These are phyloP conservation scores for Leccinellum rugosiceps DNA, from an alignment of 768 basidiomycete species.

Conservation along the genomic window DNA sequence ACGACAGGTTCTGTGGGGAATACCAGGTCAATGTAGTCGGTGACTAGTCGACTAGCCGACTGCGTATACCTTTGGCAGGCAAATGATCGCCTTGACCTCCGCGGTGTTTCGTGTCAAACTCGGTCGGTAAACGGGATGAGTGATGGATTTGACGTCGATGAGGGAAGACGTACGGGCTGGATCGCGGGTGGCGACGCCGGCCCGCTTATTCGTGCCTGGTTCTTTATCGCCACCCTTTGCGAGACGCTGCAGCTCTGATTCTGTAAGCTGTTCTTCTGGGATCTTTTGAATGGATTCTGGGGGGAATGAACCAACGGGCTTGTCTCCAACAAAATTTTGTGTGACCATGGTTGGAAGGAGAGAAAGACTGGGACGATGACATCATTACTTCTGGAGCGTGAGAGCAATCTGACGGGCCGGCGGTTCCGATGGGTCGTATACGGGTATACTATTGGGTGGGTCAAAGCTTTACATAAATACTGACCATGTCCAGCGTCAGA, in stretches of 20 bases:
- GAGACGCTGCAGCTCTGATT: too few species aligned
- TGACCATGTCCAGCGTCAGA: neutral
- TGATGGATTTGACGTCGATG: too few species aligned
- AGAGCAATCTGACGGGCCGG: too few species aligned
- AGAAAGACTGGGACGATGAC: neutral
- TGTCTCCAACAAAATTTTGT: slow-evolving; percentile 29
- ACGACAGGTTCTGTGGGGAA: too few species aligned
- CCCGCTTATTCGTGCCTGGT: slow-evolving; percentile 19
- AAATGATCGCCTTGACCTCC: neutral
- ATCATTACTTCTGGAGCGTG: slow-evolving; percentile 1
- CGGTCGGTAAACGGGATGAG: neutral
- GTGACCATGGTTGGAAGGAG: slow-evolving; percentile 4
- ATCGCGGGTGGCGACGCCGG: slow-evolving; percentile 26
- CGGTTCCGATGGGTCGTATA: too few species aligned
- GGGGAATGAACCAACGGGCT: slow-evolving; percentile 24
- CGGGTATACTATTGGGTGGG: too few species aligned
- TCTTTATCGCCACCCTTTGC: too few species aligned
- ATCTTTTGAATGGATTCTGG: slow-evolving; percentile 17
- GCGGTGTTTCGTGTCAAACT: slow-evolving; percentile 14
- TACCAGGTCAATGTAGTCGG: too few species aligned
- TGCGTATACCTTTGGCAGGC: too few species aligned
- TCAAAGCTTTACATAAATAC: neutral
- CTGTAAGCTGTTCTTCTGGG: slow-evolving; percentile 10
- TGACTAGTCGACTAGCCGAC: too few species aligned
- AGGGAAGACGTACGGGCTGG: slow-evolving; percentile 6